Base-by-base conservation (phyloP, 1,284 basidiomycete species). In the Caloboletus inedulis region DNA sequence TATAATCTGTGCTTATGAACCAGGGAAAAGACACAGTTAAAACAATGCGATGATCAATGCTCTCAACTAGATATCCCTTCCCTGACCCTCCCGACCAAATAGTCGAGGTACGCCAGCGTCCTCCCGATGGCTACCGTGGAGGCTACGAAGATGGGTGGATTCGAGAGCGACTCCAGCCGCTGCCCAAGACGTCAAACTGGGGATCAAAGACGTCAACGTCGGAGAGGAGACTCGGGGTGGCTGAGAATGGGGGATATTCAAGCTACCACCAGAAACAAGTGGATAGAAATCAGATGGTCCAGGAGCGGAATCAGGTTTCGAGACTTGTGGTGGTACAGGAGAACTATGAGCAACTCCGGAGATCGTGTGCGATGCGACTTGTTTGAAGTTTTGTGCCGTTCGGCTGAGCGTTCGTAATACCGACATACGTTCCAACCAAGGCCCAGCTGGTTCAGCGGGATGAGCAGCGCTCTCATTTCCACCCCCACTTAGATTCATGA, bases 401-500 rank as follows among this genome's bases (percentile, higher is more conserved):
- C 57, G 63, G 46, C 65, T 67, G 13, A 69, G 50, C n/a, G 69
- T 66, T 47, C 56, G 65, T 35, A 69, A 50, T 33, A 72, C 66
- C 2, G 71, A 70, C n/a, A 53, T 50, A 30, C 58, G 57, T 30
- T 66, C 66, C 35, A 47, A 47, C 55, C 49, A 55, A 16, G 52
- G 53, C 6, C 35, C 59, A 31, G 14, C 35, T 46, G 39, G 46
- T 29, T 51, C 58, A 21, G 23, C 37, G 31, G 47, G 30, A 23
- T 19, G 44, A 39, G 19, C 3, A 40, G 7, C 8, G 3, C 25
- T 48, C 21, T 71, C 74, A 19, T 47, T 47, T 18, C 27, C n/a
- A 1, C 4, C 12, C 16, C 37, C 52, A 10, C 68, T 76, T 43
- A 86, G 84, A 46, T 68, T 75, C 47, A 84, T 72, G 69, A 89